Evolutionary conservation across 139 green algal genomes (phyloP), one percentile per base, ranked within the genome.

Genomic region (Asterochloris erici): DNA sequence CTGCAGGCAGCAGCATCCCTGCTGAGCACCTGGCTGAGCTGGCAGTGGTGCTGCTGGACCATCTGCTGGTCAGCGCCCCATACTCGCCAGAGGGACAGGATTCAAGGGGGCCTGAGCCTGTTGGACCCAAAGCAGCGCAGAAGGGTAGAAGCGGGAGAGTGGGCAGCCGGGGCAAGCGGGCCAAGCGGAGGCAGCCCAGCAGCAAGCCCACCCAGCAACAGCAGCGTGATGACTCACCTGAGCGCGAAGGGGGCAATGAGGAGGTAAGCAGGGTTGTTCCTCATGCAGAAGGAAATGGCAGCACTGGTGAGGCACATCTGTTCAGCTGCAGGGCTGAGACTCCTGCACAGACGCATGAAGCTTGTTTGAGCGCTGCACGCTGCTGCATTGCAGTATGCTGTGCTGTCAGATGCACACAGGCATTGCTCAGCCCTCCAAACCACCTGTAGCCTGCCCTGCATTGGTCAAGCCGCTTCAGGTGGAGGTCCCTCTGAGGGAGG

Each of bases 401-500:
- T 71, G 66, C 66, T 26, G 17, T 24, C 17, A 71, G 17, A 24
- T 21, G 17, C 66, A 71, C 2, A 10, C 21, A 26, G 17, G 66
- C 66, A 71, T 24, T 24, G 21, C 21, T 4, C 19, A 26, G 66
- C 19, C 17, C 66, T 21, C 21, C 1, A 12, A 76, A 76, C 21
- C 21, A 26, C 29, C n/a, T 27, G 14, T 11, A 76, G 70, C n/a
- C 12, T 26, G 17, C 17, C 24, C 29, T 29, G 24, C 21, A 76
- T 24, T 4, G 9, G 17, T 21, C 21, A n/a, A 76, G 28, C 70
- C 29, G 21, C 66, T 1, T 9, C 21, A 71, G 21, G 19, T 71
- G 17, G 66, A 71, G 66, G 76, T 29, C 23, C 14, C 6, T 10
- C 24, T 69, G 11, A 60, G 68, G 61, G 92, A 95, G 82, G 90